Evolutionary conservation across 257 asterid species (phyloP).

Genomic region (Ilex aquifolium): DNA sequence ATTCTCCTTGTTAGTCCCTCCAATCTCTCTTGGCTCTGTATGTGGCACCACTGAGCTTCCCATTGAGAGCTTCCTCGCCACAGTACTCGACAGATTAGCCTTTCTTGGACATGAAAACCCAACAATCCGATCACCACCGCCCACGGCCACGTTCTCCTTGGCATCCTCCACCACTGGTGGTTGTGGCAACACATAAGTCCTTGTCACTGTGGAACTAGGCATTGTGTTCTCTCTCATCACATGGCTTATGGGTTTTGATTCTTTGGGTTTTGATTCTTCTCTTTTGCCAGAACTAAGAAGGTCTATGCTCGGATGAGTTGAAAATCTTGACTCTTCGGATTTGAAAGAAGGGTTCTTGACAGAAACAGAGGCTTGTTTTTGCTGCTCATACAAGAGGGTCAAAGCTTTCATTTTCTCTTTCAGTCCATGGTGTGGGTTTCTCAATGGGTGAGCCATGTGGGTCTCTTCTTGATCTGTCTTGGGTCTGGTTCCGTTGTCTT

Average conservation of each 20-base stretch:
- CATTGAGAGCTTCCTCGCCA: constrained; percentile 42
- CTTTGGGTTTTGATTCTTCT: constrained; percentile 13
- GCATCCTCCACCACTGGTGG: constrained; percentile 25
- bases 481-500: neutral
- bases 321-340: constrained; percentile 32
- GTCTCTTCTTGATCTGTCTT: constrained; percentile 25
- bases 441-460: constrained; percentile 17
- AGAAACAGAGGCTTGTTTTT: constrained; percentile 30
- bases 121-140: constrained; percentile 24
- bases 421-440: constrained; percentile 56
- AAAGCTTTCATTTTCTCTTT: constrained; percentile 58
- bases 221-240: constrained; percentile 34
- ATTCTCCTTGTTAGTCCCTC: constrained; percentile 18
- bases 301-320: constrained; percentile 46
- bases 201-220: constrained; percentile 22
- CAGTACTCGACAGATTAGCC: constrained; percentile 20
- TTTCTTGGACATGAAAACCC: constrained; percentile 29
- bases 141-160: constrained; percentile 32
- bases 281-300: constrained; percentile 22
- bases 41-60: constrained; percentile 21
- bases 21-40: constrained; percentile 14
- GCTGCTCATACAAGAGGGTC: constrained; percentile 58
- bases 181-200: constrained; percentile 17
- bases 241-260: constrained; percentile 15
- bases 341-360: constrained; percentile 26